Evolutionary conservation across 2,329 filamentous ascomycete genomes (phyloP).

Genomic region (Hymenoscyphus infarciens): DNA sequence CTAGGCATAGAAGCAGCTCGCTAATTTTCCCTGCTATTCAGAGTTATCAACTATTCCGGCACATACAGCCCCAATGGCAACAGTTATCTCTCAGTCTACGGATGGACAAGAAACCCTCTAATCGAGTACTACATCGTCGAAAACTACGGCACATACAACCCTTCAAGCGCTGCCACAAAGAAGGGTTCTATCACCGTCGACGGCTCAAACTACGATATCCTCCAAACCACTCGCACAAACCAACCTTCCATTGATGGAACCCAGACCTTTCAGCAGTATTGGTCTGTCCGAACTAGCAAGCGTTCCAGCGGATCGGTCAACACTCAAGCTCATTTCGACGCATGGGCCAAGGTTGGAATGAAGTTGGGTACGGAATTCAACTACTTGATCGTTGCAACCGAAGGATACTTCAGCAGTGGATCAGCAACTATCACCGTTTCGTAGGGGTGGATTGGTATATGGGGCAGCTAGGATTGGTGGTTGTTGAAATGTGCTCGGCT

Average conservation of each 20-base stretch:
- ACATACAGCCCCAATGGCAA: slow-evolving; percentile 40
- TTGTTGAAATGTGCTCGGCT: neutral
- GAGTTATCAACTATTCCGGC: slow-evolving; percentile 42
- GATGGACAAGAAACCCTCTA: slow-evolving; percentile 42
- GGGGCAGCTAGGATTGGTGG: neutral
- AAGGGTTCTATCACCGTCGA: slow-evolving; percentile 50
- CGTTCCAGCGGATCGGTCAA: slow-evolving; percentile 49
- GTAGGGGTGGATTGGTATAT: neutral
- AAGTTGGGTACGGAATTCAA: slow-evolving; percentile 42
- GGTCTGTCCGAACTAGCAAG: slow-evolving; percentile 48
- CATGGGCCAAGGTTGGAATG: slow-evolving; percentile 47
- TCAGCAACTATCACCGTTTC: slow-evolving; percentile 14
- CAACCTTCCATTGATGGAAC: slow-evolving; percentile 46
- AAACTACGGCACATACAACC: slow-evolving; percentile 47
- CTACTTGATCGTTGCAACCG: slow-evolving; percentile 47
- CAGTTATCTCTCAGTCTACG: slow-evolving; percentile 52
- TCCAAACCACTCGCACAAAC: slow-evolving; percentile 38
- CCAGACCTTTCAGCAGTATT: slow-evolving; percentile 50
- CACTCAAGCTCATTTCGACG: slow-evolving; percentile 48
- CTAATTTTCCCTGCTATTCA: slow-evolving; percentile 18
- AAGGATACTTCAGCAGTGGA: slow-evolving; percentile 12
- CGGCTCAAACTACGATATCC: slow-evolving; percentile 49
- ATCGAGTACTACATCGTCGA: slow-evolving; percentile 48
- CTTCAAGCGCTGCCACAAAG: slow-evolving; percentile 43
- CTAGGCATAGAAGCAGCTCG: neutral